These are phyloP conservation scores for Byssoonygena ceratinophila DNA, from an alignment of 2,329 filamentous ascomycete species.

Conservation along the genomic window DNA sequence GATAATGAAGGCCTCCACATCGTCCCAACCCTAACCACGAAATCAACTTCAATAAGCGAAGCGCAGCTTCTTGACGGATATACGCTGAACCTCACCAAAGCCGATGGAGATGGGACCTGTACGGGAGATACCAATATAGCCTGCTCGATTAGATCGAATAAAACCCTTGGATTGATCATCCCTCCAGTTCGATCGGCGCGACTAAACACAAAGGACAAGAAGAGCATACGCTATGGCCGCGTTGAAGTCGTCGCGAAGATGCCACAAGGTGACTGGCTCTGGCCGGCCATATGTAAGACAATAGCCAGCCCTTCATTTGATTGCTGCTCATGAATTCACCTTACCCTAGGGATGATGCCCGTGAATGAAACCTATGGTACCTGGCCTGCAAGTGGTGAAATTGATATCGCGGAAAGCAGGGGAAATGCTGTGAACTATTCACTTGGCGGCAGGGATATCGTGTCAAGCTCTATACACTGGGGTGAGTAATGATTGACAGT, in stretches of 20 bases:
- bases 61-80: constrained; percentile 22
- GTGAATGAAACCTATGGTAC: constrained; percentile 39
- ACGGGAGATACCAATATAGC: constrained; percentile 28
- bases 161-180: constrained; percentile 38
- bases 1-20: constrained; percentile 45
- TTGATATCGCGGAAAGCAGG: constrained; percentile 44
- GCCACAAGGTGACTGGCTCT: constrained; percentile 47
- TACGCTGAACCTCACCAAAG: constrained; percentile 34
- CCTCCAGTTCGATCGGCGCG: constrained; percentile 43
- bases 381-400: constrained; percentile 46
- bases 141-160: constrained; percentile 38
- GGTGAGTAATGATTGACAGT: constrained; percentile 4
- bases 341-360: constrained; percentile 40
- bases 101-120: constrained; percentile 32
- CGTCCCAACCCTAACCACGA: constrained; percentile 42
- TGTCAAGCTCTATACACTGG: constrained; percentile 26
- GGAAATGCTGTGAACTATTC: constrained; percentile 38
- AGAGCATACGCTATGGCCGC: constrained; percentile 41
- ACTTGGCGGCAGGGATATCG: constrained; percentile 35
- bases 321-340: background rate
- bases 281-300: constrained; percentile 40
- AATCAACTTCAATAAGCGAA: constrained; percentile 24
- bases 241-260: constrained; percentile 47
- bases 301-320: background rate
- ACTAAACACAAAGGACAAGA: constrained; percentile 40